phyloP scores from a whole-genome alignment of 345 rosid genomes.

The Moringa oleifera region DNA sequence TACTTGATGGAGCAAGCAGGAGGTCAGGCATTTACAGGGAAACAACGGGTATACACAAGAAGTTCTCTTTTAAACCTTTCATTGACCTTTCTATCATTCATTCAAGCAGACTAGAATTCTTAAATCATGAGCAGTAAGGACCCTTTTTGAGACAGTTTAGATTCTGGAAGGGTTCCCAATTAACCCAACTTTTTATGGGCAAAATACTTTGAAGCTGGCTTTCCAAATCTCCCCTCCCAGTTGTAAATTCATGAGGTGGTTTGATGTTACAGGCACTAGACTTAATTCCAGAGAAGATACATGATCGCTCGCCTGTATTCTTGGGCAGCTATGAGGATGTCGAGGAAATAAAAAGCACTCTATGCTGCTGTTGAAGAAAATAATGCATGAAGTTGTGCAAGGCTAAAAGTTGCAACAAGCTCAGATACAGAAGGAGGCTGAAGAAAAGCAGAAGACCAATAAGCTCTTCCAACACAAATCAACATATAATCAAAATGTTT shows the following conservation, averaged over 20 bases:
- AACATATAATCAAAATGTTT: too few relatives aligned
- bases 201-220: not conserved
- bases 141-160: too few relatives aligned
- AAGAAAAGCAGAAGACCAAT: too few relatives aligned
- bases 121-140: too few relatives aligned
- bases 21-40: slow-evolving; percentile 70
- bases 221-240: not conserved
- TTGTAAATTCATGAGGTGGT: not conserved
- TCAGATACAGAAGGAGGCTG: too few relatives aligned
- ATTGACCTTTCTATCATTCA: too few relatives aligned
- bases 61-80: not conserved
- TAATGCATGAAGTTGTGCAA: not conserved
- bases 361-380: slow-evolving; percentile 34
- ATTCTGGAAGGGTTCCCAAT: too few relatives aligned
- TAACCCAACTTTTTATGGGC: too few relatives aligned
- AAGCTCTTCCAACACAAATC: too few relatives aligned
- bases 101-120: too few relatives aligned
- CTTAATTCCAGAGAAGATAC: slow-evolving; percentile 50
- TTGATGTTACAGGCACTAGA: slow-evolving; percentile 61
- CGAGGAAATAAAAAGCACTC: slow-evolving; percentile 66
- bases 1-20: slow-evolving; percentile 79
- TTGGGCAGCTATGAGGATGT: slow-evolving; percentile 72
- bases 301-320: slow-evolving; percentile 64
- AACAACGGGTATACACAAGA: slow-evolving; percentile 41
- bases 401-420: too few relatives aligned